phyloP scores from a whole-genome alignment of 2,329 filamentous ascomycete species.

The Neofusicoccum cordaticola region DNA sequence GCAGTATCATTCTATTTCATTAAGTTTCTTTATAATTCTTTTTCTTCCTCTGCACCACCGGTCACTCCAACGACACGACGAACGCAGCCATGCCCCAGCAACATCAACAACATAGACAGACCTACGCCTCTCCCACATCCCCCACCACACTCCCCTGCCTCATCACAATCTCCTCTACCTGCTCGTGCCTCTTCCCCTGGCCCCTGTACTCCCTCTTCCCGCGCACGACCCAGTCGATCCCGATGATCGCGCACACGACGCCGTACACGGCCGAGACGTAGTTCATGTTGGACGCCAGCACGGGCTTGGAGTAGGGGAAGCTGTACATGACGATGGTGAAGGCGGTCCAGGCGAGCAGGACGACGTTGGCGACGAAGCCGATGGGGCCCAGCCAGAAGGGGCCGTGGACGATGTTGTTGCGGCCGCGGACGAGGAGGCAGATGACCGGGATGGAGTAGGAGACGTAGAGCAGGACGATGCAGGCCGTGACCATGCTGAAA shows the following conservation, averaged over 20 bases:
- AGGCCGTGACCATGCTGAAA: slow-evolving; percentile 42
- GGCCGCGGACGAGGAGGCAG: slow-evolving; percentile 46
- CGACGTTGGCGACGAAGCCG: slow-evolving; percentile 43
- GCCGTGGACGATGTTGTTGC: slow-evolving; percentile 44
- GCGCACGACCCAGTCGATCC: slow-evolving; percentile 29
- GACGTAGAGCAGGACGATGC: slow-evolving; percentile 40
- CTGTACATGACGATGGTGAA: slow-evolving; percentile 51
- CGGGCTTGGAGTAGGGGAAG: slow-evolving; percentile 33
- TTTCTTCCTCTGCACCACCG: no score
- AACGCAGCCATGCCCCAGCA: neutral
- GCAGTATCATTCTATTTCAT: no score
- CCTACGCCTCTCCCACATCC: neutral
- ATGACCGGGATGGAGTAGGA: slow-evolving; percentile 43
- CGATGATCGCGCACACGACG: slow-evolving; percentile 28
- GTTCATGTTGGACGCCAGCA: slow-evolving; percentile 33
- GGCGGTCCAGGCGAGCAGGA: slow-evolving; percentile 47
- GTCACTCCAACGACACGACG: no score
- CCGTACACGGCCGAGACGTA: slow-evolving; percentile 26
- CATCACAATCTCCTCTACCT: slow-evolving; percentile 23
- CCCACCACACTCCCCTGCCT: slow-evolving; percentile 20
- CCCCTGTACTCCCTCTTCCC: slow-evolving; percentile 32
- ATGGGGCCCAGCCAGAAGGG: slow-evolving; percentile 49
- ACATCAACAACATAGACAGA: neutral
- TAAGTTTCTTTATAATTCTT: no score
- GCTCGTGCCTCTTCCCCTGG: slow-evolving; percentile 27